phyloP scores from a whole-genome alignment of 139 green algal genomes.

The Yamagishiella unicocca region DNA sequence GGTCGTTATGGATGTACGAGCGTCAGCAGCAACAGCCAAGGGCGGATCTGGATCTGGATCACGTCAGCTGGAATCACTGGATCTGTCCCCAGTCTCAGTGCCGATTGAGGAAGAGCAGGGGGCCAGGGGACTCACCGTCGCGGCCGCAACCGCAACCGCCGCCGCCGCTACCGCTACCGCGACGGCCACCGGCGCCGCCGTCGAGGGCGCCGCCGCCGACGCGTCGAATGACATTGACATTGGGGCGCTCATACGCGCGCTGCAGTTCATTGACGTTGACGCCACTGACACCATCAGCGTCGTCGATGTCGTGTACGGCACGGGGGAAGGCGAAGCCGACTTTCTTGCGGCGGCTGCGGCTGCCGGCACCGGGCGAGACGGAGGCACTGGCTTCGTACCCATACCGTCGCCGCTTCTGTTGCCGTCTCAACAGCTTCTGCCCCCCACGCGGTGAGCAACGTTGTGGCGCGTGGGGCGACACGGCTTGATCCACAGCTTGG shows the following conservation, averaged over 20 bases:
- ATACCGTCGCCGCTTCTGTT: too few species aligned
- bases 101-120: too few species aligned
- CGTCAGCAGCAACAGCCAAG: neutral
- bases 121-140: too few species aligned
- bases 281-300: neutral
- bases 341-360: too few species aligned
- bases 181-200: neutral
- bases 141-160: neutral
- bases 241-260: slow-evolving; percentile 9
- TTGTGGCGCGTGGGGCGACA: too few species aligned
- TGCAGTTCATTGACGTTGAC: neutral
- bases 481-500: too few species aligned
- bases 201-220: neutral
- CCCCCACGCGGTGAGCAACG: too few species aligned
- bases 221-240: slow-evolving; percentile 19
- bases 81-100: too few species aligned
- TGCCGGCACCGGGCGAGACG: too few species aligned
- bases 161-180: neutral
- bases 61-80: neutral
- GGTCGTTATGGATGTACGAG: too few species aligned
- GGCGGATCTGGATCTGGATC: neutral
- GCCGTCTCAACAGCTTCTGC: too few species aligned
- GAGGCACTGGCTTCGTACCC: too few species aligned
- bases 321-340: neutral
- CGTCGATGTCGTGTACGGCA: neutral